phyloP scores from a whole-genome alignment of 345 rosid genomes.

The Linum lewisii region DNA sequence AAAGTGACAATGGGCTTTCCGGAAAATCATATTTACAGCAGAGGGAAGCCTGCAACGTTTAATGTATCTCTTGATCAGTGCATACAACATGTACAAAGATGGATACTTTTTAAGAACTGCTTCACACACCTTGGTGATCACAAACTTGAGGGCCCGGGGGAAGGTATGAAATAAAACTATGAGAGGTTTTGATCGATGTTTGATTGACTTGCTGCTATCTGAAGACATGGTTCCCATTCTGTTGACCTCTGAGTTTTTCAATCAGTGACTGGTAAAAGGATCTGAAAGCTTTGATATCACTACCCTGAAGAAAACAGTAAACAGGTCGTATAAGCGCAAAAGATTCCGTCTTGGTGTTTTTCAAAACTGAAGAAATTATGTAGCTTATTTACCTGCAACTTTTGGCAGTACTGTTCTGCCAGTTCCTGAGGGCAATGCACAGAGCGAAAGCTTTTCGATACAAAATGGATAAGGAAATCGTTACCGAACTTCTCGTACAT shows the following conservation, averaged over 20 bases:
- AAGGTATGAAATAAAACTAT: not conserved
- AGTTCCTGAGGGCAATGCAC: conserved; percentile 55
- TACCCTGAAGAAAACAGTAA: conserved; percentile 41
- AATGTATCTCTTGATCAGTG: conserved; percentile 9
- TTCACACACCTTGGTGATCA: conserved; percentile 13
- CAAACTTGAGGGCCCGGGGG: not conserved
- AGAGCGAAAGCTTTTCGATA: conserved; percentile 45
- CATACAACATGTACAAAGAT: no score
- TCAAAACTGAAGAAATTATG: not conserved
- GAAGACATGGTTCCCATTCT: conserved; percentile 71
- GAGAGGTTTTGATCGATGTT: not conserved
- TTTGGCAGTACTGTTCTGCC: conserved; percentile 72
- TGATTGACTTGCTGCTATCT: conserved; percentile 45
- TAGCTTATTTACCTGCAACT: conserved; percentile 60
- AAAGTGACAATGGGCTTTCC: no score
- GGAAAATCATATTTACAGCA: no score
- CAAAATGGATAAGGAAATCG: conserved; percentile 53
- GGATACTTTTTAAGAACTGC: not conserved
- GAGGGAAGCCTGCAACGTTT: conserved; percentile 22
- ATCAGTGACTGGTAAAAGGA: conserved; percentile 62
- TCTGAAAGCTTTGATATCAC: conserved; percentile 56
- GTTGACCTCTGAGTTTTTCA: conserved; percentile 60
- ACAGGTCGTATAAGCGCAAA: not conserved
- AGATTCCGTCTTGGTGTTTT: not conserved
- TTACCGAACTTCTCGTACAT: conserved; percentile 90